phyloP scores from a whole-genome alignment of 78 protist genomes.

The Monosiga brevicollis region DNA sequence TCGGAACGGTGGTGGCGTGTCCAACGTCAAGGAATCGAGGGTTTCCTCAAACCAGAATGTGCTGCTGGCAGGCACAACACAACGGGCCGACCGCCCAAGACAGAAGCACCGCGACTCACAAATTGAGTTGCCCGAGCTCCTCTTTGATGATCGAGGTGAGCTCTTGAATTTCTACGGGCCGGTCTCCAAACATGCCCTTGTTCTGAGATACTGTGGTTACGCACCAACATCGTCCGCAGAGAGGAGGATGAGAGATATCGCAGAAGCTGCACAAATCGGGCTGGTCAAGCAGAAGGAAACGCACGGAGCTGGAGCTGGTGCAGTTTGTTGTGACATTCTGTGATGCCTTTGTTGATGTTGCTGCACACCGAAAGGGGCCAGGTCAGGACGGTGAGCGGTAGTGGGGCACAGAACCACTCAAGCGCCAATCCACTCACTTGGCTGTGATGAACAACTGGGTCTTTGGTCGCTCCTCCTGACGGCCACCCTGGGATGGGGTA shows the following conservation, averaged over 20 bases:
- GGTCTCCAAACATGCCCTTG: conserved; percentile 16
- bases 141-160: conserved; percentile 39
- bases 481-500: not conserved
- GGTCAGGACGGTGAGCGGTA: not conserved
- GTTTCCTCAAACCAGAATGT: too few relatives aligned
- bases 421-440: too few relatives aligned
- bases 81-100: too few relatives aligned
- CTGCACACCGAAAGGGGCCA: not conserved
- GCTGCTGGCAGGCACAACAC: too few relatives aligned
- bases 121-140: conserved; percentile 20
- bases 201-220: conserved; percentile 18
- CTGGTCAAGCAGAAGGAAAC: not conserved
- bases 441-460: too few relatives aligned
- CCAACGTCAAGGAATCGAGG: too few relatives aligned
- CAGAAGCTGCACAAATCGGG: not conserved
- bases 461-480: not conserved
- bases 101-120: conserved; percentile 10
- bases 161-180: conserved; percentile 33
- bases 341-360: not conserved
- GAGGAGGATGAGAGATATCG: not conserved
- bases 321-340: not conserved
- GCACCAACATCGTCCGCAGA: not conserved
- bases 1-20: too few relatives aligned
- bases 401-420: too few relatives aligned
- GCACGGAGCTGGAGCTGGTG: conserved; percentile 5